Evolutionary conservation across 805 yeast genomes (phyloP).

Genomic region (Isabelozyma gotoi): DNA sequence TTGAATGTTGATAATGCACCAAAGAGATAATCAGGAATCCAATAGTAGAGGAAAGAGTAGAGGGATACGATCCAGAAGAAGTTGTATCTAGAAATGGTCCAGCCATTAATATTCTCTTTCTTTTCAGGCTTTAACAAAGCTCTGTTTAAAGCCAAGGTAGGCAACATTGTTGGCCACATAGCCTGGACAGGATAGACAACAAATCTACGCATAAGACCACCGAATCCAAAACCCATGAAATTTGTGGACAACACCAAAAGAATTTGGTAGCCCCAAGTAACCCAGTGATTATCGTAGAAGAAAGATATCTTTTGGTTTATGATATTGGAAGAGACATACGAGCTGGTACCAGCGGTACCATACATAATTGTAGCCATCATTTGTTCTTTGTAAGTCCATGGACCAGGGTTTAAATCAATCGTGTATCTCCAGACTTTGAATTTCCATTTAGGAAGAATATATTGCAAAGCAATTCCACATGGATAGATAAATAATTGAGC

Average conservation of each 20-base stretch:
- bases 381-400: constrained; percentile 61
- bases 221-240: constrained; percentile 30
- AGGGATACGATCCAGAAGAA: constrained; percentile 10
- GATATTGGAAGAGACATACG: constrained; percentile 18
- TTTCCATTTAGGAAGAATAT: constrained; percentile 35
- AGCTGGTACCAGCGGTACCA: constrained; percentile 14
- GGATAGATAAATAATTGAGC: constrained; percentile 47
- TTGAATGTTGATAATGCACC: constrained; percentile 43
- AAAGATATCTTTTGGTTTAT: constrained; percentile 18
- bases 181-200: constrained; percentile 51
- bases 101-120: constrained; percentile 28
- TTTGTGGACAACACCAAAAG: constrained; percentile 22
- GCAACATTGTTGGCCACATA: constrained; percentile 49
- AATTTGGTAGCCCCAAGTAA: constrained; percentile 20
- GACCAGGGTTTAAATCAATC: constrained; percentile 5
- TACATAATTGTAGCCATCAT: constrained; percentile 53
- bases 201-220: constrained; percentile 27
- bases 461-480: constrained; percentile 34
- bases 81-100: constrained; percentile 27
- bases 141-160: constrained; percentile 26
- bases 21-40: constrained; percentile 47
- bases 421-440: constrained; percentile 15
- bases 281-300: constrained; percentile 27
- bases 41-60: constrained; percentile 39
- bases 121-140: constrained; percentile 24